phyloP scores from a whole-genome alignment of 176 grass and related monocot species.

The Saccharum officinarum region DNA sequence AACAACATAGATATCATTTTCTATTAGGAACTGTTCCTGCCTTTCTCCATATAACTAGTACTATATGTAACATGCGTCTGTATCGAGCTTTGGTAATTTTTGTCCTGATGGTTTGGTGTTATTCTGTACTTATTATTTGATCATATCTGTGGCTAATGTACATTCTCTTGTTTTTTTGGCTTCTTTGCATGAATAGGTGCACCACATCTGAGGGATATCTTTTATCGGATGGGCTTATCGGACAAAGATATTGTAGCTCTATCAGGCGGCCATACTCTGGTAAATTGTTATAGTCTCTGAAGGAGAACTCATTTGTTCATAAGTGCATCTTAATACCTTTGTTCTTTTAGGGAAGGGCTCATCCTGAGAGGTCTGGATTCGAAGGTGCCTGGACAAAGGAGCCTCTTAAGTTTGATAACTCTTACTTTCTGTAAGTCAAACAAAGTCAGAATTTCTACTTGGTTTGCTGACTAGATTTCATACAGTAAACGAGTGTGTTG shows the following conservation, averaged over 20 bases:
- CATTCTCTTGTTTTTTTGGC: not conserved
- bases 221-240: constrained; percentile 85
- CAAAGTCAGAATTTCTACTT: constrained; percentile 24
- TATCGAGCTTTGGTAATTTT: not conserved
- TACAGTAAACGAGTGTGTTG: not conserved
- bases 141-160: not conserved
- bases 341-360: constrained; percentile 73
- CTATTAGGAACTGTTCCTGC: not conserved
- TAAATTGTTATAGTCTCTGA: constrained; percentile 31
- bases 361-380: constrained; percentile 88
- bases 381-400: constrained; percentile 86
- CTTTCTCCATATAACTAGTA: not conserved
- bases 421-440: constrained; percentile 81
- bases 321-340: not conserved
- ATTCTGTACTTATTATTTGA: not conserved
- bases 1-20: not conserved
- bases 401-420: constrained; percentile 94
- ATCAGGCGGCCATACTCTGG: constrained; percentile 87
- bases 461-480: not conserved
- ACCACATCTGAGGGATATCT: constrained; percentile 84
- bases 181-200: constrained; percentile 46
- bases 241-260: constrained; percentile 97
- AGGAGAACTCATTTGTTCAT: constrained; percentile 3
- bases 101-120: not conserved
- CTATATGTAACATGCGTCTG: not conserved